Evolutionary conservation across 352 stramenopile genomes (phyloP).

Genomic region (Phytophthora nicotianae): DNA sequence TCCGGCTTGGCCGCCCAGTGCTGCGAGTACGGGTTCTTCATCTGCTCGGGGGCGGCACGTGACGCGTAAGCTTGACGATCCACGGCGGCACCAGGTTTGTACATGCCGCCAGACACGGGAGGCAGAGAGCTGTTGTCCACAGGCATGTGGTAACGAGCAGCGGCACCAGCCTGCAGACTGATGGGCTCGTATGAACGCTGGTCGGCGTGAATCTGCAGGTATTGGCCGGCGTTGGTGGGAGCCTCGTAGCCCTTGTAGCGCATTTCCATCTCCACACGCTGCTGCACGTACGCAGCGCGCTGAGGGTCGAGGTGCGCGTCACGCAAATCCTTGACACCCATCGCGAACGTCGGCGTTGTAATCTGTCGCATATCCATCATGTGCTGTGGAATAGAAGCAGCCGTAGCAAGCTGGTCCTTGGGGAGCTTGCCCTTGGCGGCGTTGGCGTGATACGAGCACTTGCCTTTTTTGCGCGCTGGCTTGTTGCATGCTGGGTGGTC

Average conservation of each 20-base stretch:
- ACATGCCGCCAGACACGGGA: constrained; percentile 54
- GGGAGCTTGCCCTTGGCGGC: constrained; percentile 69
- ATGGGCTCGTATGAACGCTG: constrained; percentile 81
- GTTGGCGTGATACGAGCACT: constrained; percentile 88
- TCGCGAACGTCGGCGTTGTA: constrained; percentile 61
- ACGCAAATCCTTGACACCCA: constrained; percentile 51
- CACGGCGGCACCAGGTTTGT: constrained; percentile 45
- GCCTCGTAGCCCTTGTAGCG: constrained; percentile 79
- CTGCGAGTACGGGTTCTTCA: constrained; percentile 68
- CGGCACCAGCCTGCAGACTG: constrained; percentile 41
- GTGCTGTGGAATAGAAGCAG: constrained; percentile 44
- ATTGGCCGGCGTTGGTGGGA: constrained; percentile 47
- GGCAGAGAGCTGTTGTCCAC: constrained; percentile 53
- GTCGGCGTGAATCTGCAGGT: constrained; percentile 75
- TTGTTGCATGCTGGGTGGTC: constrained; percentile 79
- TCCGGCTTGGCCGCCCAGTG: constrained; percentile 70
- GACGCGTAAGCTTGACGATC: constrained; percentile 40
- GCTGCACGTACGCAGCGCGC: constrained; percentile 51
- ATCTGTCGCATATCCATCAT: constrained; percentile 90
- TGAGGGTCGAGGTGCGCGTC: constrained; percentile 47
- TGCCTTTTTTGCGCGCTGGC: constrained; percentile 84
- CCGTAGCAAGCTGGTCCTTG: constrained; percentile 48
- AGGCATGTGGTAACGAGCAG: constrained; percentile 54
- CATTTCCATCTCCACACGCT: constrained; percentile 73
- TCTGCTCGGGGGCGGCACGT: constrained; percentile 34